Conservation (phyloP, 2,329 filamentous ascomycete genomes). For the Fusarium sacchari region DNA sequence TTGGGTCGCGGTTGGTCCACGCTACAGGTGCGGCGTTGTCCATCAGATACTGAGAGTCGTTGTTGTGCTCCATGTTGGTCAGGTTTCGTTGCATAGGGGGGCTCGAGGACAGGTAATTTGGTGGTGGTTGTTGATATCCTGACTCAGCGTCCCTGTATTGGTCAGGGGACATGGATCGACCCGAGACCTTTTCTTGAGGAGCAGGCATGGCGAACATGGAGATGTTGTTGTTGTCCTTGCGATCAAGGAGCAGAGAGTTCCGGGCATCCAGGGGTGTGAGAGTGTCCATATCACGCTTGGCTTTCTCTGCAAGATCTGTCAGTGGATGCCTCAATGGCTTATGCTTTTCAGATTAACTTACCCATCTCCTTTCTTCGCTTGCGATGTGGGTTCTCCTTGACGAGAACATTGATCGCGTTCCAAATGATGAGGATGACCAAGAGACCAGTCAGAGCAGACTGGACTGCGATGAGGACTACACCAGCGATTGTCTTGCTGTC, state of each 20-base stretch:
- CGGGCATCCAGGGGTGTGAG: conserved; percentile 88
- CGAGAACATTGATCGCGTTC: conserved; percentile 85
- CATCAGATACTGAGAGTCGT: conserved; percentile 53
- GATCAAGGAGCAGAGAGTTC: conserved; percentile 83
- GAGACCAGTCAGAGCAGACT: conserved; percentile 82
- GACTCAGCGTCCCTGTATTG: conserved; percentile 44
- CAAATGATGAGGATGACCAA: conserved; percentile 88
- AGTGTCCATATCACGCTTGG: conserved; percentile 79
- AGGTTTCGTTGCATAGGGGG: conserved; percentile 50
- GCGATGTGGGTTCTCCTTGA: conserved; percentile 89
- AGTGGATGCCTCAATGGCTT: conserved; percentile 11
- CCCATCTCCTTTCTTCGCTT: conserved; percentile 89
- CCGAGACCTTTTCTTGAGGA: conserved; percentile 49
- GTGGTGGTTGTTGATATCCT: conserved; percentile 29
- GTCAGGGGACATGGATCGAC: conserved; percentile 49
- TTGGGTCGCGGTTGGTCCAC: conserved; percentile 41
- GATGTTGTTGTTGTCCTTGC: conserved; percentile 50
- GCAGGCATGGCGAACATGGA: conserved; percentile 58
- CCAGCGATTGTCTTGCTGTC: conserved; percentile 95
- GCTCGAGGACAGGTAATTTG: conserved; percentile 40
- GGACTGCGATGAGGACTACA: conserved; percentile 91
- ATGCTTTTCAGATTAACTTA: conserved; percentile 58
- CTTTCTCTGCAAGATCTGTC: conserved; percentile 70
- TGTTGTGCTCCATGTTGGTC: conserved; percentile 49
- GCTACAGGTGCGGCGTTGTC: conserved; percentile 53